These are phyloP conservation scores for Picea abies DNA, from an alignment of 83 land plant species.

Conservation along the genomic window DNA sequence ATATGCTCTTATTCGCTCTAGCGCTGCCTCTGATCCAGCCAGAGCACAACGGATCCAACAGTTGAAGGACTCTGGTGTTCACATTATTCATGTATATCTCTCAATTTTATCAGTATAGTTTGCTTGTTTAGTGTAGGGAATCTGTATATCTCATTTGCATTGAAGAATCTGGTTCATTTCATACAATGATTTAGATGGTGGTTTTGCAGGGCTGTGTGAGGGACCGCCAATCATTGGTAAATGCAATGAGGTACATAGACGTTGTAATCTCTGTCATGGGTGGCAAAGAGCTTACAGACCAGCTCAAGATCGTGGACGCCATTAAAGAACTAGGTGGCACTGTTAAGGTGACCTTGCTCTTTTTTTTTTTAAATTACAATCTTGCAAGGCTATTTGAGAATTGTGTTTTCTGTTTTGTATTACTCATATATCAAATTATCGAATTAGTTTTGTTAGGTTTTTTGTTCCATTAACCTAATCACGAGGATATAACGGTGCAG, in stretches of 20 bases:
- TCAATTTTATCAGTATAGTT: neutral
- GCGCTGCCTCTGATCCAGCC: neutral
- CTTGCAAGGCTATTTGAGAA: too few species aligned
- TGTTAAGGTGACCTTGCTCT: neutral
- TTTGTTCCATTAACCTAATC: too few species aligned
- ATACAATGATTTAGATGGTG: neutral
- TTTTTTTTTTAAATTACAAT: too few species aligned
- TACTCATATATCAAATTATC: too few species aligned
- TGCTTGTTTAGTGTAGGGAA: too few species aligned
- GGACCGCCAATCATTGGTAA: neutral
- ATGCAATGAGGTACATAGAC: neutral
- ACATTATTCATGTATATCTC: neutral
- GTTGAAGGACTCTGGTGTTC: neutral
- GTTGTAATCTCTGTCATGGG: neutral
- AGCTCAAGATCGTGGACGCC: neutral
- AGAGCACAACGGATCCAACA: neutral
- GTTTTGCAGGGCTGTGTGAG: neutral
- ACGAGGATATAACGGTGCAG: neutral
- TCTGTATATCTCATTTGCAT: too few species aligned
- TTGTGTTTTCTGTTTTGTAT: too few species aligned
- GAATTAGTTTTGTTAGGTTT: neutral
- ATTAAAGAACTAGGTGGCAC: slow-evolving; percentile 15
- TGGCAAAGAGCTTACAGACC: neutral
- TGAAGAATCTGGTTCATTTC: neutral
- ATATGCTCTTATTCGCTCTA: slow-evolving; percentile 31